Base-by-base conservation (phyloP, 1,139 yeast species). In the Zygoascus sp. region DNA sequence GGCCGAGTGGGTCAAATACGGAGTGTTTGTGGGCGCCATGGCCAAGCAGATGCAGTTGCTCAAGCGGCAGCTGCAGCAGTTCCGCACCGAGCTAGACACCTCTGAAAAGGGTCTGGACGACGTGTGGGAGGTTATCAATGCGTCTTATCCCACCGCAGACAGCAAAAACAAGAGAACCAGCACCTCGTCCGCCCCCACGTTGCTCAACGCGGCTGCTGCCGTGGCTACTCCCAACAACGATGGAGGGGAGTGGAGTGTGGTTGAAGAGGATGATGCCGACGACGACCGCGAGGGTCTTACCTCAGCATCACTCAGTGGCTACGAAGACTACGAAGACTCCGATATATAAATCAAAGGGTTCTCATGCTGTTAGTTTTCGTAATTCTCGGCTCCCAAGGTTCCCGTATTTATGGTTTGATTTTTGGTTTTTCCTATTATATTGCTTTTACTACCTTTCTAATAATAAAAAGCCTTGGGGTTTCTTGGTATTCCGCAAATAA, bases 181-280 rank as follows among this genome's bases (percentile, higher is more conserved):
- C 6, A 7, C 22, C 27, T 9, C 27, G 4, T 17, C 39, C 11
- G 17, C 16, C 20, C 22, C 39, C 16, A 15, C 9, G 9, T 13
- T n/a, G 9, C 30, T 25, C 36, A 28, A 17, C 19, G 6, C 28
- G 7, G 15, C 37, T 13, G 43, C 23, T 23, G 22, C 27, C 8
- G 9, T 38, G 28, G 25, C n/a, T 20, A n/a, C 20, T 38, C 25
- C 22, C 15, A 19, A 23, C 20, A 25, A 42, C 19, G 45, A 42
- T 11, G 40, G 50, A 34, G 58, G 48, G 9, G 59, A 55, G 22
- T 56, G 59, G 59, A 54, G 58, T 28, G 59, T 56, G 15, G 58
- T 56, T 10, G 56, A 53, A 39, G 51, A 42, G 11, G 51, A 42
- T 21, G 50, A 46, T 8, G 51, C 42, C 16, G 57, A 53, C 32